Evolutionary conservation across 108 stramenopile species (phyloP).

Genomic region (Asterionellopsis glacialis): DNA sequence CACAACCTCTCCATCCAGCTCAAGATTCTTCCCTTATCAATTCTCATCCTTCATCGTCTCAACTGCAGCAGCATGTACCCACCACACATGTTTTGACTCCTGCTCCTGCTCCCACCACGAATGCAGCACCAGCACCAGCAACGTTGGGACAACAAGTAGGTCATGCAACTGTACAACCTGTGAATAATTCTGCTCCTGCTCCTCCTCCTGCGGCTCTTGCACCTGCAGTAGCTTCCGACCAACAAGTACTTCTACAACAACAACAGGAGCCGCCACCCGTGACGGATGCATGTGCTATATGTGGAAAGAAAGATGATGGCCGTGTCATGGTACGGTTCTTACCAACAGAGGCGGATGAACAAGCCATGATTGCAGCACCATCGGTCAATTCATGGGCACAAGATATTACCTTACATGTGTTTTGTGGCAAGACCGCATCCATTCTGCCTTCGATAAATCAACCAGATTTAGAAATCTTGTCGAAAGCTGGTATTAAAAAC

Average conservation of each 20-base stretch:
- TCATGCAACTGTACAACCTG: no score
- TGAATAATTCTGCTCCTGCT: no score
- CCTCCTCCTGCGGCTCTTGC: neutral
- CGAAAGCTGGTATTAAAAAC: conserved; percentile 44
- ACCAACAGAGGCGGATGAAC: conserved; percentile 17
- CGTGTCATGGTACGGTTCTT: conserved; percentile 23
- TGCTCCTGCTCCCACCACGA: no score
- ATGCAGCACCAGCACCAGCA: no score
- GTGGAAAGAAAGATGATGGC: conserved; percentile 22
- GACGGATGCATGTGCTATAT: conserved; percentile 20
- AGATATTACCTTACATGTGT: conserved; percentile 32
- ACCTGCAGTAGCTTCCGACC: neutral
- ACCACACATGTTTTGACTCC: no score
- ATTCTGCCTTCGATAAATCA: conserved; percentile 26
- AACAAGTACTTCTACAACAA: neutral
- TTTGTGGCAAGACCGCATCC: conserved; percentile 45
- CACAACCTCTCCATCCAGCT: no score
- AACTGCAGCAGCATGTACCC: no score
- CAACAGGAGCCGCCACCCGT: no score
- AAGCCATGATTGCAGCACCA: conserved; percentile 6
- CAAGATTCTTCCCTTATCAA: no score
- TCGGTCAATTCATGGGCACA: conserved; percentile 10
- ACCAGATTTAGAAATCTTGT: conserved; percentile 33
- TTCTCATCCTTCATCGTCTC: no score
- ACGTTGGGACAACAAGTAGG: no score